These are phyloP conservation scores for Starmerella etchellsii DNA, from an alignment of 805 yeast genomes.

Conservation along the genomic window DNA sequence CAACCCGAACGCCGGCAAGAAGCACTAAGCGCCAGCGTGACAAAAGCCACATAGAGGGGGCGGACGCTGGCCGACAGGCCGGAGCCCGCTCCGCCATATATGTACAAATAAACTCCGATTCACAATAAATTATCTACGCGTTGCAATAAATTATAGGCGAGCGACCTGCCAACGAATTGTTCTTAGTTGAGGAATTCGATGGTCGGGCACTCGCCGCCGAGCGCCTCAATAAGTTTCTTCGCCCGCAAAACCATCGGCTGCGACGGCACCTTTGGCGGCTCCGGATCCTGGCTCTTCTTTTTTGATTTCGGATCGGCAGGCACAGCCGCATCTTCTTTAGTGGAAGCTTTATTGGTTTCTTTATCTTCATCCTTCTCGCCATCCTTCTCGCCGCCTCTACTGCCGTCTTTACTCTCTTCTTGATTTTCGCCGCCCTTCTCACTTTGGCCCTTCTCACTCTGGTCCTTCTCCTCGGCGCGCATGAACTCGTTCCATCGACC, in stretches of 20 bases:
- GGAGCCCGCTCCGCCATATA: too few species aligned
- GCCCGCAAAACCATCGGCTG: conserved; percentile 19
- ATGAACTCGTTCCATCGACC: conserved; percentile 45
- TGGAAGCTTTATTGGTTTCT: background rate
- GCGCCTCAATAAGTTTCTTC: conserved; percentile 9
- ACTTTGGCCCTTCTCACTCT: background rate
- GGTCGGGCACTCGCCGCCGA: conserved; percentile 12
- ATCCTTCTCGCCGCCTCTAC: background rate
- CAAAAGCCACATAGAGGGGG: too few species aligned
- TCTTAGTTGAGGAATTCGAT: conserved; percentile 15
- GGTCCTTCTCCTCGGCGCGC: conserved; percentile 22
- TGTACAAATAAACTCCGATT: too few species aligned
- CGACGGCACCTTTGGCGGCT: conserved; percentile 10
- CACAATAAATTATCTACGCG: too few species aligned
- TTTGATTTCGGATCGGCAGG: too few species aligned
- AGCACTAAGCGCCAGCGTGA: conserved; percentile 21
- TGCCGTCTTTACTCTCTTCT: conserved; percentile 1
- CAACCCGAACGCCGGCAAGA: conserved; percentile 59
- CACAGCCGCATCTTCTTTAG: too few species aligned
- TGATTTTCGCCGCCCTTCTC: background rate
- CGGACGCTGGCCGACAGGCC: too few species aligned
- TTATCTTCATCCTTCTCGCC: conserved; percentile 9
- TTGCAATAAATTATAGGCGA: too few species aligned
- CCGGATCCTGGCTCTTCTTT: conserved; percentile 1
- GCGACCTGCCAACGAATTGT: too few species aligned